phyloP scores from a whole-genome alignment of 2,329 filamentous ascomycete species.

The Microdochium nivale region DNA sequence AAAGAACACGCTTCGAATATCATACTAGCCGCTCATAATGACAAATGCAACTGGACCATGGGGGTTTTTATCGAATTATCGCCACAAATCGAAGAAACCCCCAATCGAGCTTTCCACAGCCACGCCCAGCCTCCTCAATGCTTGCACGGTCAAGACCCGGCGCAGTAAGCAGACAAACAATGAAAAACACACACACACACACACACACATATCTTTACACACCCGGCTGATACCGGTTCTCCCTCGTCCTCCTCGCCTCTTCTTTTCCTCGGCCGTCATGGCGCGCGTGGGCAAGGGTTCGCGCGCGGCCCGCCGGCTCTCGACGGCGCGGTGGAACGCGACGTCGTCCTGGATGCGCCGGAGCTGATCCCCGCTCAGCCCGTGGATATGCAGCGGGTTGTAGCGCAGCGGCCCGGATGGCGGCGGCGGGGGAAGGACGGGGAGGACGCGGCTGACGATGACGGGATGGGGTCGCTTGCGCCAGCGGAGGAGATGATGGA shows the following conservation, averaged over 20 bases:
- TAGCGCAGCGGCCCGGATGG: not conserved
- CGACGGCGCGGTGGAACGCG: conserved; percentile 2
- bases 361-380: conserved; percentile 3
- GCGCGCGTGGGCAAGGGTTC: not conserved
- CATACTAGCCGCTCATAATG: too few species aligned
- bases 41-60: too few species aligned
- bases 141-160: too few species aligned
- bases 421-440: not conserved
- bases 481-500: not conserved
- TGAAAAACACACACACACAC: too few species aligned
- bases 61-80: too few species aligned
- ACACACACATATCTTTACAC: not conserved
- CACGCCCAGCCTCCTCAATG: too few species aligned
- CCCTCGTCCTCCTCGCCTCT: not conserved
- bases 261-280: not conserved
- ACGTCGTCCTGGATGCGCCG: conserved; percentile 3
- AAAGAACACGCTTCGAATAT: too few species aligned
- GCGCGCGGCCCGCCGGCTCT: not conserved
- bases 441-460: not conserved
- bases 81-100: too few species aligned
- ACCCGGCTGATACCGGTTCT: not conserved
- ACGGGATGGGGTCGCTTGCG: not conserved
- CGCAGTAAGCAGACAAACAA: too few species aligned
- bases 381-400: not conserved
- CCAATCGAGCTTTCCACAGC: too few species aligned